phyloP scores from a whole-genome alignment of 805 yeast genomes.

The Sugiyamaella chiloensis region DNA sequence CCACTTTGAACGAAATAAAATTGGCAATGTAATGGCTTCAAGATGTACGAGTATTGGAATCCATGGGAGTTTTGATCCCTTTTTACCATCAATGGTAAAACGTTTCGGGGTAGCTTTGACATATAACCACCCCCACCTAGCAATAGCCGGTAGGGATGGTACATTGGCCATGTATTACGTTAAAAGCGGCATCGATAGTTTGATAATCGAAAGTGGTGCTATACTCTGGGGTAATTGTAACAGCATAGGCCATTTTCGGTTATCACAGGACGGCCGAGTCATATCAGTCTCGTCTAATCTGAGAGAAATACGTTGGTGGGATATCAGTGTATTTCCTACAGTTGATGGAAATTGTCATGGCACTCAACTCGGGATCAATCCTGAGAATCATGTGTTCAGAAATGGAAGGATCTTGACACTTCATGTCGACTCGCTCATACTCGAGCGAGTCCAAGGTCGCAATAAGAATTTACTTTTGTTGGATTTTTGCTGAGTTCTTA shows the following conservation, averaged over 20 bases:
- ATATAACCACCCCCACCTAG: slow-evolving; percentile 13
- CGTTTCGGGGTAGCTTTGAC: too few species aligned
- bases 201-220: background rate
- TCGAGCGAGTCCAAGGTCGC: background rate
- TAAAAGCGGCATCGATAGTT: background rate
- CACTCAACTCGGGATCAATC: too few species aligned
- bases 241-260: slow-evolving; percentile 7
- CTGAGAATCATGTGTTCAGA: too few species aligned
- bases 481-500: too few species aligned
- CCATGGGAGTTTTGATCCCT: too few species aligned
- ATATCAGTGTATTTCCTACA: slow-evolving; percentile 5
- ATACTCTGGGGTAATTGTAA: slow-evolving; percentile 15
- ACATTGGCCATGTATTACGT: slow-evolving; percentile 10
- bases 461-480: background rate
- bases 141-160: slow-evolving; percentile 10
- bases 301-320: slow-evolving; percentile 18
- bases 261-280: slow-evolving; percentile 11
- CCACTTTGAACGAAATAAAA: too few species aligned
- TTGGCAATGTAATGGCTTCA: too few species aligned
- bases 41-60: too few species aligned
- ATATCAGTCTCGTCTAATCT: slow-evolving; percentile 11
- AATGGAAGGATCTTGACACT: background rate
- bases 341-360: too few species aligned
- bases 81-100: too few species aligned
- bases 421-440: background rate